Base-by-base conservation (phyloP, 2,329 filamentous ascomycete species). In the Sporothrix curviconia region DNA sequence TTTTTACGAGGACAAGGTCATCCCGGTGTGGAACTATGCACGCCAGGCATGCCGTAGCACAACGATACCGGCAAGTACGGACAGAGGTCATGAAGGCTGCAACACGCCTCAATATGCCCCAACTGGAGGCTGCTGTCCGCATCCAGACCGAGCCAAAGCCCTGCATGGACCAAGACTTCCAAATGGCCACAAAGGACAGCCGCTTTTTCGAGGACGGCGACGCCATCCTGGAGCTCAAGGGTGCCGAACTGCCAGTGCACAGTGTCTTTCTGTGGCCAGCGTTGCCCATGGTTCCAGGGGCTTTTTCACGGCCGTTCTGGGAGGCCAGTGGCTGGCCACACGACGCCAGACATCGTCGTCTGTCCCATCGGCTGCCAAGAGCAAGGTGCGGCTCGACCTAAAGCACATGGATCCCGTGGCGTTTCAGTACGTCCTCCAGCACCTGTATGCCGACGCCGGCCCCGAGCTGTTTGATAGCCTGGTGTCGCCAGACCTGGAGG, bases 281-380 rank as follows among this genome's bases (percentile, higher is more conserved):
- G 94, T 63, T 96, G 92, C 65, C 91, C 90, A 0, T 99, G 96
- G 77, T 99, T 99, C 63, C 78, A 92, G 61, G 89, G 88, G 1
- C 78, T 99, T 43, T 97, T 96, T 70, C 79, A 89, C 64, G 94
- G 94, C n/a, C 85, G 90, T 43, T 90, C 94, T 7, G 80, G 81
- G n/a, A 40, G 94, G 94, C 0, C 82, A 82, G 64, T 99, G 94
- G 94, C 78, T 99, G 19, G 80, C 85, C 50, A 80, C 81, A 32
- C 82, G 91, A 55, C 82, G 83, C n/a, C 74, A 79, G 53, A 68
- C 65, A 32, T 32, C 28, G 28, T 32, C 28, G 64, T 68, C 46
- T 64, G 66, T 5, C 53, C 39, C 65, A 2, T 62, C 72, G 59
- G 61, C 71, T 60, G 67, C 24, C 7, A 51, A 37, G 22, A 51